phyloP scores from a whole-genome alignment of 2,329 filamentous ascomycete species.

The Exophiala mesophila region DNA sequence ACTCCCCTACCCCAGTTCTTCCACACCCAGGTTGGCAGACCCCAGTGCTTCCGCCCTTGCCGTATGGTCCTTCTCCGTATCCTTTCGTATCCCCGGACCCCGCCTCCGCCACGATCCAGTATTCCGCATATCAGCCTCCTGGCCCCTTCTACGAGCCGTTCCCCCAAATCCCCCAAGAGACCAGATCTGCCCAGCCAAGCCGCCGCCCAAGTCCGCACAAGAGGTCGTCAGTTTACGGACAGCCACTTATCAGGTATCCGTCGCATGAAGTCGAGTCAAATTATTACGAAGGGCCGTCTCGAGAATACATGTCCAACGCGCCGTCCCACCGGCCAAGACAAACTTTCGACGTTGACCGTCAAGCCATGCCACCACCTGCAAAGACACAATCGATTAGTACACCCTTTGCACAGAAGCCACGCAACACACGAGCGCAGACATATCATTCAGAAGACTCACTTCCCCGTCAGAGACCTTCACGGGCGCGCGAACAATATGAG shows the following conservation, averaged over 20 bases:
- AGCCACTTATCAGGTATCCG: slow-evolving; percentile 17
- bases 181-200: slow-evolving; percentile 12
- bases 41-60: slow-evolving; percentile 15
- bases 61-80: slow-evolving; percentile 10
- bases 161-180: slow-evolving; percentile 4
- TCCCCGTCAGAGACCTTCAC: slow-evolving; percentile 7
- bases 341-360: slow-evolving; percentile 19
- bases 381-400: slow-evolving; percentile 14
- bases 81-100: slow-evolving; percentile 11
- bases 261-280: slow-evolving; percentile 4
- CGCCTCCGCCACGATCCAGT: slow-evolving; percentile 7
- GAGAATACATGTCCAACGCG: slow-evolving; percentile 10
- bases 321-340: slow-evolving; percentile 15
- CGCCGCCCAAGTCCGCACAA: slow-evolving; percentile 15
- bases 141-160: slow-evolving; percentile 11
- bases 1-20: slow-evolving; percentile 6
- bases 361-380: slow-evolving; percentile 22
- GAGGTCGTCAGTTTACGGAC: slow-evolving; percentile 12
- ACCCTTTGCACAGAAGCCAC: slow-evolving; percentile 13
- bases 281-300: slow-evolving; percentile 10
- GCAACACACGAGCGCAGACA: slow-evolving; percentile 18
- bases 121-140: slow-evolving; percentile 8
- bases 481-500: slow-evolving; percentile 12
- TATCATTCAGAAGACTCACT: slow-evolving; percentile 15
- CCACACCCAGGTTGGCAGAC: slow-evolving; percentile 8